Evolutionary conservation across 73 alveolate species (phyloP), one percentile per base, ranked within the genome.

Genomic region (Stentor roeselii): DNA sequence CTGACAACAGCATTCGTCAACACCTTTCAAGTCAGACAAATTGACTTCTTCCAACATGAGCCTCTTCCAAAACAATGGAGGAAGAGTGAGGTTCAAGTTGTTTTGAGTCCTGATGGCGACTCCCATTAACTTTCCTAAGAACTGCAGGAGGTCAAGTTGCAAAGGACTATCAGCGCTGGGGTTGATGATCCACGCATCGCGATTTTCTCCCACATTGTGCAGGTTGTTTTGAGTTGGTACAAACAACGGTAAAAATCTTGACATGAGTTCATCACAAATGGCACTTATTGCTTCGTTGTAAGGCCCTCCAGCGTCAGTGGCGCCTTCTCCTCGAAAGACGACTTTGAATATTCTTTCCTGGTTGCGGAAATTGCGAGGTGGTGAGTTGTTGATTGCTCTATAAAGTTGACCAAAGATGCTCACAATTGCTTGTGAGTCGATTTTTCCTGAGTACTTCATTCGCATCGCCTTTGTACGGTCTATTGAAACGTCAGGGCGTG

Each of bases 261-360:
- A 86, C 78, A 88, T 78, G 40, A 96, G 89, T 77, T 96, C 98
- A 15, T 91, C 97, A 85, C 97, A 90, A 36, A 95, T 76, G 58
- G 94, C 86, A 31, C 98, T 90, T 40, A 96, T 80, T 15, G 92
- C 89, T 83, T 96, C 99, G 85, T 98, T 88, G 83, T 90, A 95
- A 0, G 97, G 98, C 3, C 99, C 99, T 3, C 98, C 99, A 0
- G 97, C 98, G 84, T 96, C 99, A n/a, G 91, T 88, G 30, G 96
- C 91, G 76, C 95, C 97, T 75, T 96, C 99, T 3, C 98, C 98
- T 60, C 82, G 83, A 83, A 94, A 91, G 39, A 82, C 93, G 35
- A 91, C 96, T 83, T 59, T 41, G 88, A 89, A 87, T 34, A 87
- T 78, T 78, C 86, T 41, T 34, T 88, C 82, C 87, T 39, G 60